phyloP scores from a whole-genome alignment of 257 asterid species.

The Penstemon eatonii region DNA sequence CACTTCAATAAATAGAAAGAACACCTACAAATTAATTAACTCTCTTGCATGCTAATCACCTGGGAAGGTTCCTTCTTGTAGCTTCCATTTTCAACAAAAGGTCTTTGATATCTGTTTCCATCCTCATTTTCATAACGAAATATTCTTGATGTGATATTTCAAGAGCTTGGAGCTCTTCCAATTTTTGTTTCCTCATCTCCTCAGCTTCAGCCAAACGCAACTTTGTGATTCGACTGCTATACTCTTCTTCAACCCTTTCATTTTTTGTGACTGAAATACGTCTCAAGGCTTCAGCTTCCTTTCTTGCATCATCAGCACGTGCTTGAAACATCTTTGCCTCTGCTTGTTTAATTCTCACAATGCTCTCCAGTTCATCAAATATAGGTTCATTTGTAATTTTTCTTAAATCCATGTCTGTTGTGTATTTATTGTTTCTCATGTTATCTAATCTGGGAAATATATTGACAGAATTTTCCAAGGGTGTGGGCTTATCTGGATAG shows the following conservation, averaged over 20 bases:
- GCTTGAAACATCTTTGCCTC: slow-evolving; percentile 90
- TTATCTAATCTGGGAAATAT: slow-evolving; percentile 43
- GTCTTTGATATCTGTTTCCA: slow-evolving; percentile 89
- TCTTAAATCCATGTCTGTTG: slow-evolving; percentile 41
- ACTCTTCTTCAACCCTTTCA: slow-evolving; percentile 82
- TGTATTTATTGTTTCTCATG: slow-evolving; percentile 44
- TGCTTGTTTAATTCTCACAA: slow-evolving; percentile 84
- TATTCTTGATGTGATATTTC: slow-evolving; percentile 82
- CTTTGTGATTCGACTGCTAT: slow-evolving; percentile 54
- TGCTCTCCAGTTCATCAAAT: slow-evolving; percentile 88
- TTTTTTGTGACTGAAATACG: slow-evolving; percentile 61
- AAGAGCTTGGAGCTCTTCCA: slow-evolving; percentile 71
- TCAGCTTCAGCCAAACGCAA: slow-evolving; percentile 83
- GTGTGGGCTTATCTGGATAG: slow-evolving; percentile 51
- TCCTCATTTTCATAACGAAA: slow-evolving; percentile 78
- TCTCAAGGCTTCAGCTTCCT: slow-evolving; percentile 81
- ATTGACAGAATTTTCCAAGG: slow-evolving; percentile 47
- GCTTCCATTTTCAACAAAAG: slow-evolving; percentile 90
- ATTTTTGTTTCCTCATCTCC: slow-evolving; percentile 82
- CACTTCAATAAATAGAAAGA: slow-evolving; percentile 31
- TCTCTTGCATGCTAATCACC: slow-evolving; percentile 33
- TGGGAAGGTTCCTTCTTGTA: slow-evolving; percentile 65
- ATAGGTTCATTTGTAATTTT: slow-evolving; percentile 49
- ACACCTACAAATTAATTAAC: slow-evolving; percentile 33
- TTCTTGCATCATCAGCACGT: slow-evolving; percentile 92